These are phyloP conservation scores for Cercophora scortea DNA, from an alignment of 495 filamentous ascomycete genomes.

Conservation along the genomic window DNA sequence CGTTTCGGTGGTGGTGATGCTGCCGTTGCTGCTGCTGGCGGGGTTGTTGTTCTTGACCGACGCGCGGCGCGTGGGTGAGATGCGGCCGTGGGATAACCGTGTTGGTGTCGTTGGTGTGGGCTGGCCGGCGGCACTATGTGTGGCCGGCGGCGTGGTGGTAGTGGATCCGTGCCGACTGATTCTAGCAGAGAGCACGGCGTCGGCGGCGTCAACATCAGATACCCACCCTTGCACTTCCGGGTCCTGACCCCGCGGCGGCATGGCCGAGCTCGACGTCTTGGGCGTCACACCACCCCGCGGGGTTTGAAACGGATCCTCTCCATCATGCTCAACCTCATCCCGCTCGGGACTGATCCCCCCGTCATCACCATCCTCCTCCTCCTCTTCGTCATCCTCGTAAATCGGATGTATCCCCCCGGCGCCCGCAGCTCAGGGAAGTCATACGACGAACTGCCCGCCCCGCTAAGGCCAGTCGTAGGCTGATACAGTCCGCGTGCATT, in stretches of 20 bases:
- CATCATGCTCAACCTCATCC: slow-evolving; percentile 7
- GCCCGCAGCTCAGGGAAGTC: slow-evolving; percentile 14
- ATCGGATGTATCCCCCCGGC: slow-evolving; percentile 44
- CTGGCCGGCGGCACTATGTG: neutral
- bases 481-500: slow-evolving; percentile 21
- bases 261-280: neutral
- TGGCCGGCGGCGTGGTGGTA: slow-evolving; percentile 5
- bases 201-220: slow-evolving; percentile 49
- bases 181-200: slow-evolving; percentile 32
- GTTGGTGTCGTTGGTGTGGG: neutral
- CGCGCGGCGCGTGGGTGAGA: slow-evolving; percentile 4
- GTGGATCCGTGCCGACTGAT: slow-evolving; percentile 10
- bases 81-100: neutral
- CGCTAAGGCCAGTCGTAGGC: slow-evolving; percentile 12
- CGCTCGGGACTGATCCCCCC: slow-evolving; percentile 9
- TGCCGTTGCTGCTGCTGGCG: neutral
- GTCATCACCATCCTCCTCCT: slow-evolving; percentile 6
- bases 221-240: slow-evolving; percentile 55
- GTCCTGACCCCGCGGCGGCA: slow-evolving; percentile 23
- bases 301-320: slow-evolving; percentile 37
- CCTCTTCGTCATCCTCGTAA: slow-evolving; percentile 56
- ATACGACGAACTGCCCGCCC: slow-evolving; percentile 3
- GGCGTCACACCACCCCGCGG: slow-evolving; percentile 13
- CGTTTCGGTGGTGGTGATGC: neutral
- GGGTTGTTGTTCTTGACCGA: neutral